Evolutionary conservation across 192 early-diverging fungal species (phyloP).

Genomic region (Backusella morwellensis): DNA sequence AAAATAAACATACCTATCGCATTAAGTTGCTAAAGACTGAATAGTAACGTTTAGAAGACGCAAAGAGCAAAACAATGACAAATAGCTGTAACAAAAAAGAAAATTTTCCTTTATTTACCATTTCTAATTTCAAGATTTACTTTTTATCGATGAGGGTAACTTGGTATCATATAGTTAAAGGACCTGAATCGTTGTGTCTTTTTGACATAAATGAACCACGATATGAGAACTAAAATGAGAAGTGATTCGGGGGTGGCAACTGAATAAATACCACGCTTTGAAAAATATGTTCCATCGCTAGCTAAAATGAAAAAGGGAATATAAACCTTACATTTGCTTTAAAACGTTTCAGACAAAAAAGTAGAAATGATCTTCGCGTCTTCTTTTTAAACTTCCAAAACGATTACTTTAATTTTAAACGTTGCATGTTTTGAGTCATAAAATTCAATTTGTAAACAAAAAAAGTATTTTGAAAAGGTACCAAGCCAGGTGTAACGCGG

Average conservation of each 20-base stretch:
- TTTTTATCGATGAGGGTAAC: not conserved
- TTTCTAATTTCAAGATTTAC: not conserved
- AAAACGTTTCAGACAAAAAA: not conserved
- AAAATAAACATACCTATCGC: not conserved
- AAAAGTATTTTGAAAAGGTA: not conserved
- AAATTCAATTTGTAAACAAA: not conserved
- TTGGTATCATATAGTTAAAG: not conserved
- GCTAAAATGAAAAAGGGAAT: not conserved
- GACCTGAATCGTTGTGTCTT: too few relatives aligned
- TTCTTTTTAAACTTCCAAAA: too few relatives aligned
- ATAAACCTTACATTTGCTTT: not conserved
- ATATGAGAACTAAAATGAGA: too few relatives aligned
- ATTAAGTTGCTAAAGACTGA: not conserved
- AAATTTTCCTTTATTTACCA: not conserved
- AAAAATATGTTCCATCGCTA: not conserved
- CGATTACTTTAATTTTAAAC: too few relatives aligned
- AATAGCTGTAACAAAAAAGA: not conserved
- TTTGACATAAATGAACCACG: too few relatives aligned
- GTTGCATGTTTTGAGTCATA: not conserved
- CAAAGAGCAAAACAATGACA: not conserved
- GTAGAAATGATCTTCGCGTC: not conserved
- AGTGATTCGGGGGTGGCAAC: too few relatives aligned
- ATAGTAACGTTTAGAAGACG: not conserved
- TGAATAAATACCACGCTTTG: too few relatives aligned
- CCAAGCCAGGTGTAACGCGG: not conserved